These are phyloP conservation scores for Dovyalis caffra DNA, from an alignment of 345 rosid genomes.

Conservation along the genomic window DNA sequence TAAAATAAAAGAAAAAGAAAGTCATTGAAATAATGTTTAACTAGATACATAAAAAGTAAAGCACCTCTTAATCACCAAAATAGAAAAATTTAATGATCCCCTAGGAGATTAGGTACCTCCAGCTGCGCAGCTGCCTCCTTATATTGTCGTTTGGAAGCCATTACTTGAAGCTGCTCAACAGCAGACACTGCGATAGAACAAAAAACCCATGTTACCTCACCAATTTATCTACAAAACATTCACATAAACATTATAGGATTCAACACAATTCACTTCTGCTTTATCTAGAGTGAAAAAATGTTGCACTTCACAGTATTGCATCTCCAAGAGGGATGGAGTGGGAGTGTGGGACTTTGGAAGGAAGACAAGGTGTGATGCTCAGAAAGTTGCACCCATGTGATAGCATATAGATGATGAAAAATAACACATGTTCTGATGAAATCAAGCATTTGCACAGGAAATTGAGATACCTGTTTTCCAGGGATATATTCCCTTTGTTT, in stretches of 20 bases:
- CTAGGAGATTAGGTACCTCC: slow-evolving; percentile 56
- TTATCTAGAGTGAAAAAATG: no score
- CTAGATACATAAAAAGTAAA: background rate
- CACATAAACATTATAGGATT: background rate
- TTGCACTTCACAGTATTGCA: no score
- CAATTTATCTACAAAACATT: slow-evolving; percentile 9
- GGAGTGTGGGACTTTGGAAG: no score
- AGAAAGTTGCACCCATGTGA: no score
- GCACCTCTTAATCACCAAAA: background rate
- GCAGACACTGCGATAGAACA: slow-evolving; percentile 74
- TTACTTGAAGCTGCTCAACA: slow-evolving; percentile 95
- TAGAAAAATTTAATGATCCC: background rate
- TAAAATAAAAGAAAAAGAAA: background rate
- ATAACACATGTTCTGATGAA: no score
- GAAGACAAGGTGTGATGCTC: no score
- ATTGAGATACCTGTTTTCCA: no score
- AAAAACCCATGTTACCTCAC: slow-evolving; percentile 20
- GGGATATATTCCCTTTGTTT: no score
- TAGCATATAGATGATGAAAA: no score
- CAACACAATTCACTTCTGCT: no score
- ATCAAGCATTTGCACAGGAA: no score
- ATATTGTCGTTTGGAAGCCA: slow-evolving; percentile 97
- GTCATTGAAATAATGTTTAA: background rate
- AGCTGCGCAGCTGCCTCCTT: slow-evolving; percentile 98
- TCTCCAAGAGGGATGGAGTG: no score